Conservation (phyloP, 2,329 filamentous ascomycete species). For the Nemania bipapillata region DNA sequence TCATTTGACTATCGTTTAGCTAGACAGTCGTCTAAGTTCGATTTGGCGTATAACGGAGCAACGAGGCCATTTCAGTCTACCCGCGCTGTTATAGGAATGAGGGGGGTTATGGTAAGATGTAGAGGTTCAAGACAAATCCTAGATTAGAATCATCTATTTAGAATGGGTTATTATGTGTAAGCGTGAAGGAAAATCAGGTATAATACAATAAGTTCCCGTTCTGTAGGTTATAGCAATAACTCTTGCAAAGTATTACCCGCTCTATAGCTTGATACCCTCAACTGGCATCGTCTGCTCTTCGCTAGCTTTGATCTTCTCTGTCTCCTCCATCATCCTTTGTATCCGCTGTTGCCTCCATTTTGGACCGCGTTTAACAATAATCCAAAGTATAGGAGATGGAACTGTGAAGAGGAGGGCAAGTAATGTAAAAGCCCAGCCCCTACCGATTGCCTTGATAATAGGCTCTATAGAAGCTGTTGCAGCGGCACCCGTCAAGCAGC, state of each 20-base stretch:
- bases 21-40: no score
- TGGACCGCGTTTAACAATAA: slow-evolving; percentile 62
- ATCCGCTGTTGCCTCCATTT: slow-evolving; percentile 63
- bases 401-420: slow-evolving; percentile 63
- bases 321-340: slow-evolving; percentile 53
- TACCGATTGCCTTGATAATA: slow-evolving; percentile 67
- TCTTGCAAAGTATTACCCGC: background rate
- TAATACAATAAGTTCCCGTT: background rate
- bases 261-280: background rate
- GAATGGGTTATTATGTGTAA: no score
- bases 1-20: no score
- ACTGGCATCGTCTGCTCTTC: slow-evolving; percentile 6
- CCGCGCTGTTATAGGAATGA: no score
- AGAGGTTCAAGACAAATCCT: no score
- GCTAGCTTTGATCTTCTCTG: slow-evolving; percentile 41
- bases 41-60: no score
- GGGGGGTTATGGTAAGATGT: no score
- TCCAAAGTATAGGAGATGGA: slow-evolving; percentile 61
- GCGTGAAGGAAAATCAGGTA: no score
- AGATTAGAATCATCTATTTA: no score
- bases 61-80: no score
- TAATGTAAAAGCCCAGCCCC: slow-evolving; percentile 72
- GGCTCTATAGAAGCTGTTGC: slow-evolving; percentile 69
- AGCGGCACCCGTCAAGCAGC: slow-evolving; percentile 70
- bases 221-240: background rate